Evolutionary conservation across 352 stramenopile genomes (phyloP), one percentile per base, ranked within the genome.

Genomic region (Pythium rishiriense): DNA sequence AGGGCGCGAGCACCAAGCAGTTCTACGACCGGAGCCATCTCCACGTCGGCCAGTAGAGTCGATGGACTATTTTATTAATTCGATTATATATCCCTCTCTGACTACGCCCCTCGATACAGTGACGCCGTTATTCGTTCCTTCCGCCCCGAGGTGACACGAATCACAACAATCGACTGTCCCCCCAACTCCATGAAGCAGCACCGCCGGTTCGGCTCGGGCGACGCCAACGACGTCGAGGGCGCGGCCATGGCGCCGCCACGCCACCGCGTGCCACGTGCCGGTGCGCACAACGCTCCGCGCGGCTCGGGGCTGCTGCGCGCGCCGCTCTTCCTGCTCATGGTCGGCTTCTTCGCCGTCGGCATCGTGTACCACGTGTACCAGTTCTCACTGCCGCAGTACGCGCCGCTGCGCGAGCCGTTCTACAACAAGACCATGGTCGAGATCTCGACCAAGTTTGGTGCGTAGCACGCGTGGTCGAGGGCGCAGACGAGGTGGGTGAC

Each of bases 11-110:
- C 75, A 93, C 84, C 28, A 88, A 81, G 50, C 84, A 93, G 74
- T 93, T 93, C 60, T 93, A 90, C 66, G 84, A 93, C 54, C 84
- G 88, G 57, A 91, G 81, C 60, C 84, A 93, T 53, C 65, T 93
- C 26, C 81, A 92, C 64, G 58, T 64, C n/a, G 64, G 51, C 26
- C 45, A 58, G 45, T 50, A 63, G 45, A 35, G 14, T n/a, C n/a
- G n/a, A n/a, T n/a, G n/a, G n/a, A n/a, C n/a, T n/a, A n/a, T n/a
- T n/a, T n/a, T n/a, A n/a, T n/a, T n/a, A n/a, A n/a, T n/a, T n/a
- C n/a, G n/a, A n/a, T n/a, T n/a, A n/a, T n/a, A n/a, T n/a, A n/a
- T n/a, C n/a, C n/a, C n/a, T n/a, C n/a, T n/a, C n/a, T n/a, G n/a
- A n/a, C n/a, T n/a, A n/a, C n/a, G n/a, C n/a, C n/a, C n/a, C n/a